These are phyloP conservation scores for Tetramitus jugosus DNA, from an alignment of 208 protist species.

Conservation along the genomic window DNA sequence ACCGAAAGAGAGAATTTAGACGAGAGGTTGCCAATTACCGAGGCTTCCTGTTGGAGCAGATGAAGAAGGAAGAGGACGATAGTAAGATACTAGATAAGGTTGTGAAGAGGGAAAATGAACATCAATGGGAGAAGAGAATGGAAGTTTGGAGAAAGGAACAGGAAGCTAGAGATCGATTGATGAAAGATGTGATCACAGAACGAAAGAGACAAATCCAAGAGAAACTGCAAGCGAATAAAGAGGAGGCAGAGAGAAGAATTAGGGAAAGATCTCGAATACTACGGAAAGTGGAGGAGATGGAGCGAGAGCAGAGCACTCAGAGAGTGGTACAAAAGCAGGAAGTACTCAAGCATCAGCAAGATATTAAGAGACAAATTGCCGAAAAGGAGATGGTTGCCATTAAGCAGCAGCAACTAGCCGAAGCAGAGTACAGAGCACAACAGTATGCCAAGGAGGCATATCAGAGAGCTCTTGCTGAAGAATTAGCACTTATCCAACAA, in stretches of 20 bases:
- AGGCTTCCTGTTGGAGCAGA: background rate
- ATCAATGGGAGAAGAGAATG: constrained; percentile 8
- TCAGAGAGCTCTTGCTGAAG: no score
- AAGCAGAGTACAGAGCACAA: constrained; percentile 2
- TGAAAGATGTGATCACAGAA: constrained; percentile 18
- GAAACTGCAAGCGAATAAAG: no score
- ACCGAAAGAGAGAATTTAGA: background rate
- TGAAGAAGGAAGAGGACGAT: constrained; percentile 8
- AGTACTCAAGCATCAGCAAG: background rate
- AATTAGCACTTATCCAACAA: no score
- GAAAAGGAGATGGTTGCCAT: background rate
- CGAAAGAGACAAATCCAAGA: constrained; percentile 15
- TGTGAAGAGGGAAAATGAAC: constrained; percentile 4
- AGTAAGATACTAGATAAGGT: background rate
- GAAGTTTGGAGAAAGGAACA: constrained; percentile 6
- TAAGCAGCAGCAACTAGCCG: background rate
- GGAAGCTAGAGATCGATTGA: constrained; percentile 18
- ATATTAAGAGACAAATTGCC: background rate
- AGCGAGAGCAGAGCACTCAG: background rate
- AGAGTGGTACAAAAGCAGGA: no score
- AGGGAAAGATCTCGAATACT: background rate
- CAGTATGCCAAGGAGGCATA: background rate
- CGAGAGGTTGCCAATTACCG: constrained; percentile 1
- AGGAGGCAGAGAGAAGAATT: background rate
- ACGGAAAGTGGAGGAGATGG: background rate